Evolutionary conservation across 202 grass and related monocot species (phyloP), one percentile per base, ranked within the genome.

Genomic region (Setaria italica): DNA sequence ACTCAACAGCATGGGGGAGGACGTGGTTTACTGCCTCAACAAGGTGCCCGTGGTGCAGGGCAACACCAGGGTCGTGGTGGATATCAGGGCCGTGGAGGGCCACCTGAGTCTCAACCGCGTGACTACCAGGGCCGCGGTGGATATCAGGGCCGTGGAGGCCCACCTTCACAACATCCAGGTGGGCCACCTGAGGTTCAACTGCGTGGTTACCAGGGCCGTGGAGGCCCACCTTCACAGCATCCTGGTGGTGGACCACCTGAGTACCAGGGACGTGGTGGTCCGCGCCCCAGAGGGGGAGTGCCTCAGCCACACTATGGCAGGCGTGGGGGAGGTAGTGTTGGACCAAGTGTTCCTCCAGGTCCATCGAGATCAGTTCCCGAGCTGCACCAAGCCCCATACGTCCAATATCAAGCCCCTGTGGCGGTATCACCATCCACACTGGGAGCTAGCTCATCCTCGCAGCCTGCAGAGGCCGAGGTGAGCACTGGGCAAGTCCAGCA

Each of bases 311-410:
- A 89, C 72, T 25, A 25, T 25, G 90, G 92, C 54, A 66, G 87
- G 48, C 89, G 57, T 72, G 87, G 63, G 59, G 85, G 88, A 74
- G 88, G 89, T 77, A 57, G 89, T 84, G 87, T 75, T 76, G 93
- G 93, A 68, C 91, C 60, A 30, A 85, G 71, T 47, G 81, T 83
- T 80, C 82, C 78, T 80, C 72, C 88, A 70, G 85, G 89, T 81
- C 89, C 89, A 70, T 80, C 84, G 58, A 92, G 89, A 90, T 85
- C 91, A 90, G 87, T 89, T 94, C 95, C 95, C 95, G 93, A 95
- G 89, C 95, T 98, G 95, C 95, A 98, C 95, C 95, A 98, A 98
- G 95, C 93, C 90, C 80, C 77, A 13, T 20, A 81, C 82, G 92
- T 91, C 90, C 90, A 89, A 90, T 53, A 86, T 62, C 77, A 90